Evolutionary conservation across 2,329 filamentous ascomycete species (phyloP).

Genomic region (Aspergillus ibericus): DNA sequence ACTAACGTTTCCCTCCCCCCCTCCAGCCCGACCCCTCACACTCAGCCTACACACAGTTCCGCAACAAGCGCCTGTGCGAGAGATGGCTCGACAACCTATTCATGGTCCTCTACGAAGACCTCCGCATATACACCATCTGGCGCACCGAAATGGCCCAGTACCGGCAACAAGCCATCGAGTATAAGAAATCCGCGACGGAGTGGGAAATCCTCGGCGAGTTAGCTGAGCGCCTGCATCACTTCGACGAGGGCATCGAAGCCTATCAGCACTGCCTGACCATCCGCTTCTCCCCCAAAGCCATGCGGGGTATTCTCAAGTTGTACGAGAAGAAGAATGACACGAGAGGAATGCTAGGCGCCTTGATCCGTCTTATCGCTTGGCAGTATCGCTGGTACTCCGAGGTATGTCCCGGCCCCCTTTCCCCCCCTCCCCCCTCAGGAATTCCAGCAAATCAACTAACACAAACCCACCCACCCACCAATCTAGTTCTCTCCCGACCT

Average conservation of each 20-base stretch:
- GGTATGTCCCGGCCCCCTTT: slow-evolving; percentile 46
- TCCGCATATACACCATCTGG: slow-evolving; percentile 99
- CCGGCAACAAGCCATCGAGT: slow-evolving; percentile 86
- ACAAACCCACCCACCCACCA: slow-evolving; percentile 14
- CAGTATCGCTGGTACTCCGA: slow-evolving; percentile 99
- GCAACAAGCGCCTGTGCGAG: slow-evolving; percentile 95
- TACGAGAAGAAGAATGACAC: slow-evolving; percentile 78
- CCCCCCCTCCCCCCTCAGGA: background rate
- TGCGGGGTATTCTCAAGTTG: slow-evolving; percentile 77
- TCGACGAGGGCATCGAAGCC: slow-evolving; percentile 87
- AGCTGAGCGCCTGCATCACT: slow-evolving; percentile 88
- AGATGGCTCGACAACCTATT: slow-evolving; percentile 98
- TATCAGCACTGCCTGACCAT: slow-evolving; percentile 84
- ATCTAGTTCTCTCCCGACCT: slow-evolving; percentile 82
- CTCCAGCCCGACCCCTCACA: slow-evolving; percentile 63
- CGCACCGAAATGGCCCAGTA: slow-evolving; percentile 97
- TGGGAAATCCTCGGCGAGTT: slow-evolving; percentile 97
- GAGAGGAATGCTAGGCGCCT: slow-evolving; percentile 74
- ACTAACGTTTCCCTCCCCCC: background rate
- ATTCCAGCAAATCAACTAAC: slow-evolving; percentile 6
- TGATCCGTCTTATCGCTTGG: slow-evolving; percentile 93
- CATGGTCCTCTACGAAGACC: slow-evolving; percentile 98
- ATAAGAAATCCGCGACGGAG: slow-evolving; percentile 94
- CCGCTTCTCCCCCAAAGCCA: slow-evolving; percentile 89
- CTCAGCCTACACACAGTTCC: slow-evolving; percentile 81